Percentiles rank a stretch among this genome's conserved stretches.
phyloP scores from a whole-genome alignment of 1,284 basidiomycete genomes.

The Tremellales sp. region DNA sequence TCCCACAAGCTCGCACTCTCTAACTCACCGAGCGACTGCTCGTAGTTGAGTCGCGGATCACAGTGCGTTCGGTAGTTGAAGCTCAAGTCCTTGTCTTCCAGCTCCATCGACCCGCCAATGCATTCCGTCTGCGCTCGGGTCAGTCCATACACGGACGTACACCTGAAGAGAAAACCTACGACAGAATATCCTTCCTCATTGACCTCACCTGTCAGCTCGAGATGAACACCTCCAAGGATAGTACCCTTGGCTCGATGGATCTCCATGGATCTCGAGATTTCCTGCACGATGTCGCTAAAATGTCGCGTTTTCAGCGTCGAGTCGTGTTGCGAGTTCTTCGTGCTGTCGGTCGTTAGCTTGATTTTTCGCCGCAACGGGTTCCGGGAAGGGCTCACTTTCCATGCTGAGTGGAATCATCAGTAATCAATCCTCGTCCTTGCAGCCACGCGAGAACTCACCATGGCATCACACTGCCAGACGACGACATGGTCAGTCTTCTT shows the following conservation, averaged over 20 bases:
- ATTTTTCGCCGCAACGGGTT: not conserved
- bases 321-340: conserved; percentile 66
- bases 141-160: not conserved
- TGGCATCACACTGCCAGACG: conserved; percentile 93
- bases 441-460: conserved; percentile 52
- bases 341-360: conserved; percentile 54
- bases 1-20: not conserved
- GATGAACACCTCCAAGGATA: conserved; percentile 85
- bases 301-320: conserved; percentile 73
- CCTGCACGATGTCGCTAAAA: conserved; percentile 85
- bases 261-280: conserved; percentile 74
- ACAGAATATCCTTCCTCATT: conserved; percentile 91
- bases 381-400: conserved; percentile 25
- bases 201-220: conserved; percentile 94
- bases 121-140: conserved; percentile 51
- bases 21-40: conserved; percentile 51
- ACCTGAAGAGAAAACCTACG: conserved; percentile 24
- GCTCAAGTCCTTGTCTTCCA: conserved; percentile 54
- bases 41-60: conserved; percentile 54
- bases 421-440: not conserved
- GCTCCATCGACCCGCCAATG: conserved; percentile 56
- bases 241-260: conserved; percentile 72
- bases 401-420: conserved; percentile 18
- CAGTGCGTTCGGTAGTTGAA: conserved; percentile 54
- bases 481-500: conserved; percentile 77